A percentile compares a stretch with the other conserved stretches of the same genome.
Evolutionary conservation across 1,284 basidiomycete species (phyloP).

Genomic region (Singerocomus inundabilis): DNA sequence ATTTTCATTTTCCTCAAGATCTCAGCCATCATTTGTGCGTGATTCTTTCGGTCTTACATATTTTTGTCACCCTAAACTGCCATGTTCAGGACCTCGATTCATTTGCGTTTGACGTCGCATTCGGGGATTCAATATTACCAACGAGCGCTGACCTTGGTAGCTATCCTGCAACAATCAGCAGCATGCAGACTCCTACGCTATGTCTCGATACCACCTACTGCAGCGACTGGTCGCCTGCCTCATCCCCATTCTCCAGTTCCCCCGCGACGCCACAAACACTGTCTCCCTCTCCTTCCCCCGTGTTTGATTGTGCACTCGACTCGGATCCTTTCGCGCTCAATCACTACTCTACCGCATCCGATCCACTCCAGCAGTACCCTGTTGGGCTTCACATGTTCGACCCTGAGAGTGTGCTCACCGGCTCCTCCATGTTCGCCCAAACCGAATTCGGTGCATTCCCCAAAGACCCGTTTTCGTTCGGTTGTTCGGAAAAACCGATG

Average conservation of each 20-base stretch:
- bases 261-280: slow-evolving; percentile 29
- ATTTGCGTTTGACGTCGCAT: slow-evolving; percentile 25
- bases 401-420: slow-evolving; percentile 13
- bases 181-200: slow-evolving; percentile 30
- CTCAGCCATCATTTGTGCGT: slow-evolving; percentile 51
- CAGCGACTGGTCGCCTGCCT: slow-evolving; percentile 32
- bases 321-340: slow-evolving; percentile 37
- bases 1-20: slow-evolving; percentile 36
- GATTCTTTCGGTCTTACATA: background rate
- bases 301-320: slow-evolving; percentile 26
- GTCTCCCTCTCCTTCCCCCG: slow-evolving; percentile 26
- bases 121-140: slow-evolving; percentile 31
- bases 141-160: slow-evolving; percentile 12
- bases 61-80: slow-evolving; percentile 7
- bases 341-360: slow-evolving; percentile 49
- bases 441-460: slow-evolving; percentile 23
- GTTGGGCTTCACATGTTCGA: slow-evolving; percentile 22
- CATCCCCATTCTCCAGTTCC: slow-evolving; percentile 32
- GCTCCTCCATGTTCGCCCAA: slow-evolving; percentile 17
- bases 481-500: slow-evolving; percentile 23
- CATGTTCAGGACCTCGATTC: slow-evolving; percentile 29
- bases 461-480: slow-evolving; percentile 27
- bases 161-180: slow-evolving; percentile 25
- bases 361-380: slow-evolving; percentile 21
- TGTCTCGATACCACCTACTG: slow-evolving; percentile 26